A percentile compares a stretch with the other conserved stretches of the same genome.
These are phyloP conservation scores for Amniculicola lignicola DNA, from an alignment of 495 filamentous ascomycete genomes.

Conservation along the genomic window DNA sequence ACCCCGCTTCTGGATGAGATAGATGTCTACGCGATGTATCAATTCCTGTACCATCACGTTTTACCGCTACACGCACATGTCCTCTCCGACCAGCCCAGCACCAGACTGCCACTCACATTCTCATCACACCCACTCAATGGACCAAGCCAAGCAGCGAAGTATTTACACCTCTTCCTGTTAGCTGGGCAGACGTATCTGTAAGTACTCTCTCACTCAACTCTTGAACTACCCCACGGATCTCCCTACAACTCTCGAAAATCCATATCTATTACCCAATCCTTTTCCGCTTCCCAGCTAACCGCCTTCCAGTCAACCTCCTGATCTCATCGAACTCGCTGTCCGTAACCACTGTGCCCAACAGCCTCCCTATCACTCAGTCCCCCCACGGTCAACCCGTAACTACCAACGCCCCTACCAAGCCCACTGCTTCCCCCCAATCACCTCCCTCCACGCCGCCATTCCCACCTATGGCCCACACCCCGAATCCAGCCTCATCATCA, in stretches of 20 bases:
- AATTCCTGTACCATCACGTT: constrained; percentile 23
- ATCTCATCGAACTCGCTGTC: constrained; percentile 20
- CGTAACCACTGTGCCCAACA: not conserved
- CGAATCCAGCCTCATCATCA: not conserved
- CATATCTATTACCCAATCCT: no score
- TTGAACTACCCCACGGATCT: no score
- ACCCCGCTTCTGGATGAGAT: constrained; percentile 15
- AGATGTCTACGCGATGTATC: constrained; percentile 11
- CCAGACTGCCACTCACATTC: constrained; percentile 13
- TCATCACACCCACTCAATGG: not conserved
- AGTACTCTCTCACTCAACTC: no score
- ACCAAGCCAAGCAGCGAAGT: not conserved
- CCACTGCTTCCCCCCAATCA: not conserved
- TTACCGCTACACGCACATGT: constrained; percentile 7
- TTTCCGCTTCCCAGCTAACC: no score
- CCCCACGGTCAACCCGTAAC: not conserved
- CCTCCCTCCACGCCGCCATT: not conserved
- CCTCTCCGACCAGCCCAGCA: constrained; percentile 2
- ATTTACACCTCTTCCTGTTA: constrained; percentile 6
- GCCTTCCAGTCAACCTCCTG: constrained; percentile 15
- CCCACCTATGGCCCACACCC: not conserved
- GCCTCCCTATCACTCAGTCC: not conserved
- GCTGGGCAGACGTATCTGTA: constrained; percentile 14
- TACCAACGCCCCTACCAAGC: not conserved
- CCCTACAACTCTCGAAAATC: no score